phyloP scores from a whole-genome alignment of 495 filamentous ascomycete species.

The Neurospora cerealis region DNA sequence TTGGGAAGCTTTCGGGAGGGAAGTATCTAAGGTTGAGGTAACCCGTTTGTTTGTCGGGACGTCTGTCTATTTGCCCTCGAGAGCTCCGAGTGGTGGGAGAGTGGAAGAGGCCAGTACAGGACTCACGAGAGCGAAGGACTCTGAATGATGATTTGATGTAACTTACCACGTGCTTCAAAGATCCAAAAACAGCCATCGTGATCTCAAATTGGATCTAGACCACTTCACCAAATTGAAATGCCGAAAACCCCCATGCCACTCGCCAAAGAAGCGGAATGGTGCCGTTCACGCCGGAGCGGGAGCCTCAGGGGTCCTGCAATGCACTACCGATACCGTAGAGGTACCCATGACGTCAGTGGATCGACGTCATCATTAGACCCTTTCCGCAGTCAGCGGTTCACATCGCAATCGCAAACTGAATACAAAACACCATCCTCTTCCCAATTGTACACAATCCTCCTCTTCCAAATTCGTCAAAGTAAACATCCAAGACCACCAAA shows the following conservation, averaged over 20 bases:
- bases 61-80: background rate
- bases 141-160: background rate
- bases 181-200: background rate
- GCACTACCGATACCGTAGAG: background rate
- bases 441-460: background rate
- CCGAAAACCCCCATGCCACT: background rate
- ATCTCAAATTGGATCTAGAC: background rate
- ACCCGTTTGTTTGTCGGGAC: no score
- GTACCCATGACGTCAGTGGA: background rate
- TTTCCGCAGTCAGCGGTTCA: background rate
- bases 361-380: background rate
- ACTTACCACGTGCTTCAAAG: background rate
- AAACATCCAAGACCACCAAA: background rate
- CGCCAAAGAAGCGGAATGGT: background rate
- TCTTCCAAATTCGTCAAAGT: background rate
- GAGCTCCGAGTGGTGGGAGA: background rate
- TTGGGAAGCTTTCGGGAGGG: background rate
- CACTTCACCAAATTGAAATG: background rate
- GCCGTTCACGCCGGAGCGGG: background rate
- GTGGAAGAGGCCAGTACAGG: background rate
- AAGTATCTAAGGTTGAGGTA: background rate
- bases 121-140: background rate
- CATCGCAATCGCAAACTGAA: background rate
- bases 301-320: background rate
- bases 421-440: background rate